Evolutionary conservation across 1,139 yeast genomes (phyloP), one percentile per base, ranked within the genome.

Genomic region (Hyphopichia wangnamkhiaoensis): DNA sequence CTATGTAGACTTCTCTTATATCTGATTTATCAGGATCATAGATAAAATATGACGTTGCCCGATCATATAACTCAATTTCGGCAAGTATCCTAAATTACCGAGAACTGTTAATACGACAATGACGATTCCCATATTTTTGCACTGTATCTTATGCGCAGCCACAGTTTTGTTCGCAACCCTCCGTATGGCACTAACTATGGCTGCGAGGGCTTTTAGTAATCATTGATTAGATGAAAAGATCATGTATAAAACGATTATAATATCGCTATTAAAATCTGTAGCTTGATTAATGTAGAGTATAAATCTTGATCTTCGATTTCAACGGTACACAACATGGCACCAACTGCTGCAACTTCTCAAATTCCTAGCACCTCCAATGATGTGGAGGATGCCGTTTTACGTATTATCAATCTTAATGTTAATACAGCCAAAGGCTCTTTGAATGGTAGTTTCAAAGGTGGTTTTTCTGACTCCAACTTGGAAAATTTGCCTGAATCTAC

Each of bases 401-500:
- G 34, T n/a, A 31, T 42, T n/a, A 26, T 26, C 25, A 18, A 28
- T 12, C 36, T 29, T 23, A 29, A 35, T 9, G 23, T 28, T 24
- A 26, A 15, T 10, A 9, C 29, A 13, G 14, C 13, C 5, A 23
- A 12, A 19, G 31, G 32, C 10, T 29, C 29, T 7, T 31, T 36
- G 16, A 25, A 33, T n/a, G 33, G 38, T 8, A 17, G 41, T 24
- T 31, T 20, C 7, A 31, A 38, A 26, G 46, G 46, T 15, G 48
- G 46, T 2, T 44, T 43, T 26, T 35, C 35, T 19, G 41, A 39
- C 12, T 42, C 46, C 9, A 42, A 44, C 38, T 8, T 45, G 9
- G 46, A 42, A 25, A 24, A 38, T 10, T 43, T 73, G 24, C 78
- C 79, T 14, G 59, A 50, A 27, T 31, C 63, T n/a, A 54, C 75